Percentiles rank a stretch among this genome's conserved stretches.
Conservation (phyloP, 352 stramenopile genomes). For the Phytophthora chlamydospora region DNA sequence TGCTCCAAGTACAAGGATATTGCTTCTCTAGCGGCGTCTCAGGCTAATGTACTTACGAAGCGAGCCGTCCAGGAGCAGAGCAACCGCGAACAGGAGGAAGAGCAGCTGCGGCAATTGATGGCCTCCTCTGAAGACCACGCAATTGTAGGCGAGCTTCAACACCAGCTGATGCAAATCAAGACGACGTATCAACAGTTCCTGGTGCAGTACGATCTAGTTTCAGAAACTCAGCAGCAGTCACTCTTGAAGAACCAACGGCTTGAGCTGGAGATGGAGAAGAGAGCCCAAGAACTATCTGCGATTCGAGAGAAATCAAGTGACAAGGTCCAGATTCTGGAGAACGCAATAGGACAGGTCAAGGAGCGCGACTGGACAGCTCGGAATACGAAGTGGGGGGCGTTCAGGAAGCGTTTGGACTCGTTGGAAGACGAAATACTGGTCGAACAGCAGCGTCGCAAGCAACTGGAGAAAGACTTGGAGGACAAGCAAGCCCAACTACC, state of each 20-base stretch:
- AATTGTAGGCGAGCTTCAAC: conserved; percentile 90
- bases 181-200: conserved; percentile 84
- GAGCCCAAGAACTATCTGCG: conserved; percentile 40
- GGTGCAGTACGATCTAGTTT: conserved; percentile 62
- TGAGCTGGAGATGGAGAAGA: conserved; percentile 60
- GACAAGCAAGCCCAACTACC: conserved; percentile 47
- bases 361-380: conserved; percentile 63
- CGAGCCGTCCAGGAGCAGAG: conserved; percentile 45
- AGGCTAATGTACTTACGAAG: conserved; percentile 62
- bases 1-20: conserved; percentile 72
- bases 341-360: conserved; percentile 53
- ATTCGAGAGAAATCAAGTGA: conserved; percentile 43
- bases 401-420: conserved; percentile 70
- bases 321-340: conserved; percentile 51
- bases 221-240: conserved; percentile 58
- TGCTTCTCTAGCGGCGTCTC: conserved; percentile 61
- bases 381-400: conserved; percentile 73
- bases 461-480: conserved; percentile 70
- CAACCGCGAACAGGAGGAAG: conserved; percentile 62
- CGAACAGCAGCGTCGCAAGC: conserved; percentile 59
- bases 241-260: conserved; percentile 62
- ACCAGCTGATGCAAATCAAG: conserved; percentile 91
- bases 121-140: conserved; percentile 88
- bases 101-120: conserved; percentile 76
- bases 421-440: conserved; percentile 67